Conservation (phyloP, 345 rosid genomes). For the Mercurialis annua region DNA sequence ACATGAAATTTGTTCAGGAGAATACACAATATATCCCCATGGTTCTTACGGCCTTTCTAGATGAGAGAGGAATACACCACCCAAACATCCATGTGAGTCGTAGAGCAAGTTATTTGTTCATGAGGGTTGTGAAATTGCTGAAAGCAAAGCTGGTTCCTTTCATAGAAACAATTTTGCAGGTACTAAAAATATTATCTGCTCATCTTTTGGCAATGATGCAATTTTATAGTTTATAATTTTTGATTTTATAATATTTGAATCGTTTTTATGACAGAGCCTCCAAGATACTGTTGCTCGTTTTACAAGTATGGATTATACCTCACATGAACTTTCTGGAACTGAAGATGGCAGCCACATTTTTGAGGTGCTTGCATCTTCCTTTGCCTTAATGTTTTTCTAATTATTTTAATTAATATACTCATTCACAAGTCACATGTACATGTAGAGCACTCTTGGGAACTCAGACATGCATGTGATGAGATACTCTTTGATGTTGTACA, state of each 20-base stretch:
- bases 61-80: conserved; percentile 94
- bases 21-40: conserved; percentile 59
- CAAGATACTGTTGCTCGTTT: conserved; percentile 71
- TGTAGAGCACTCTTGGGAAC: neutral
- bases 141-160: conserved; percentile 87
- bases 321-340: conserved; percentile 53
- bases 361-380: conserved; percentile 46
- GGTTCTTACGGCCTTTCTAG: conserved; percentile 83
- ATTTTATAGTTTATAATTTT: conserved; percentile 4
- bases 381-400: neutral
- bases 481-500: neutral
- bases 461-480: neutral
- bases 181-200: conserved; percentile 20
- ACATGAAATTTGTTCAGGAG: conserved; percentile 80
- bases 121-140: conserved; percentile 77
- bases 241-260: conserved; percentile 12
- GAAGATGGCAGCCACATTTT: conserved; percentile 90
- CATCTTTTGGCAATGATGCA: neutral
- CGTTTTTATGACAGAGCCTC: conserved; percentile 51
- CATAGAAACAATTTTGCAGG: conserved; percentile 86
- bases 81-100: conserved; percentile 68
- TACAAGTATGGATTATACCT: conserved; percentile 47
- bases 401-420: neutral
- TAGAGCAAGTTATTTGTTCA: conserved; percentile 88
- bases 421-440: neutral